Conservation (phyloP, 2,329 filamentous ascomycete genomes). For the Paecilomyces sp. region DNA sequence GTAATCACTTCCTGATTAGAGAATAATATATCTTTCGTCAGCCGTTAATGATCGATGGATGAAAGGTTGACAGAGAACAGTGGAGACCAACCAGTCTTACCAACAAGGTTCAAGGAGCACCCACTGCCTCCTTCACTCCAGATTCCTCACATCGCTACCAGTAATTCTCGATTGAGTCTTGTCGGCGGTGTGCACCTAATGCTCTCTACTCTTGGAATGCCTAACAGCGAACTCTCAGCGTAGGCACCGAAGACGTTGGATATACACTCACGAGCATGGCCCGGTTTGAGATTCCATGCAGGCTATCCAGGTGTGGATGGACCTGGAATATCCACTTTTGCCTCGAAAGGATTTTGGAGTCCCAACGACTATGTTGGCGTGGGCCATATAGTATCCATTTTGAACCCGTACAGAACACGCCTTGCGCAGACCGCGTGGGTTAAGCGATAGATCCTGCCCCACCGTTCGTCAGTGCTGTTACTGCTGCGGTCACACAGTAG, state of each 20-base stretch:
- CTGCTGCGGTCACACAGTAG: not conserved
- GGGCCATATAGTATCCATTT: not conserved
- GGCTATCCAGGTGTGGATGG: not conserved
- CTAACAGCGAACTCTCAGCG: not conserved
- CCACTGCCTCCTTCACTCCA: not conserved
- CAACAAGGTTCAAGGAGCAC: not conserved
- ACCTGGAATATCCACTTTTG: not conserved
- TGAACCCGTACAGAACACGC: not conserved
- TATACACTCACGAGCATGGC: not conserved
- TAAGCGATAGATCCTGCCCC: not conserved
- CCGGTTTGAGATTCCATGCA: not conserved
- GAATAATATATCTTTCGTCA: not conserved
- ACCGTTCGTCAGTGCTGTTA: not conserved
- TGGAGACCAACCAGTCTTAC: not conserved
- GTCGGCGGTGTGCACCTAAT: not conserved
- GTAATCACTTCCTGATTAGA: not conserved
- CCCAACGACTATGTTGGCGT: not conserved
- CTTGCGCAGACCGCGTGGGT: not conserved
- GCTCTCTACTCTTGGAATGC: not conserved
- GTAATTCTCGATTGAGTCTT: not conserved
- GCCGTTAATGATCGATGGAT: not conserved
- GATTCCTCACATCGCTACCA: not conserved
- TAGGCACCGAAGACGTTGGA: not conserved
- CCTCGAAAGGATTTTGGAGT: not conserved
- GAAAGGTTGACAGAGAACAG: not conserved